Percentiles rank a stretch among this genome's conserved stretches.
Evolutionary conservation across 1,284 basidiomycete species (phyloP).

Genomic region (Coniferiporia weirii): DNA sequence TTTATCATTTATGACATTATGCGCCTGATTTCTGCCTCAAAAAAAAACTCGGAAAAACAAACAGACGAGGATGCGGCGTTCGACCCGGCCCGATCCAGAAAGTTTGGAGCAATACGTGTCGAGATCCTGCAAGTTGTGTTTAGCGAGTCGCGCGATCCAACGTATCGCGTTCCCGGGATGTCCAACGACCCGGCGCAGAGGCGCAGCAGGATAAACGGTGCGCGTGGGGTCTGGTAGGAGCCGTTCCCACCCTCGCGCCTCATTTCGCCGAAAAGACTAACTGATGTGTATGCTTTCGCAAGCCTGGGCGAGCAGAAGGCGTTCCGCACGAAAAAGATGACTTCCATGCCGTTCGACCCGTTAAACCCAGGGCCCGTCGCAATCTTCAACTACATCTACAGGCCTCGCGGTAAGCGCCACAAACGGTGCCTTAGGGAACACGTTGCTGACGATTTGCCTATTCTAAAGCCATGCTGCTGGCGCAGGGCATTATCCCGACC

Average conservation of each 20-base stretch:
- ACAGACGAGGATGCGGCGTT: slow-evolving; percentile 6
- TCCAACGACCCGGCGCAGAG: slow-evolving; percentile 10
- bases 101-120: slow-evolving; percentile 11
- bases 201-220: slow-evolving; percentile 7
- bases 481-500: slow-evolving; percentile 15
- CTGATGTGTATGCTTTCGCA: background rate
- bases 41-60: too few species aligned
- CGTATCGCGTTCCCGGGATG: slow-evolving; percentile 7
- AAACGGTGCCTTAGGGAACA: background rate
- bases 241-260: background rate
- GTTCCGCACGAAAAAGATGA: slow-evolving; percentile 11
- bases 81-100: background rate
- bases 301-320: slow-evolving; percentile 8
- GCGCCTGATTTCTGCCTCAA: too few species aligned
- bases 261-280: background rate
- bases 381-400: slow-evolving; percentile 15
- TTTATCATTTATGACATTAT: too few species aligned
- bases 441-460: too few species aligned
- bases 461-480: slow-evolving; percentile 10
- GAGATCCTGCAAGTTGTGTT: slow-evolving; percentile 14
- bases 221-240: slow-evolving; percentile 12
- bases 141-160: slow-evolving; percentile 14
- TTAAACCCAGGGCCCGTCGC: slow-evolving; percentile 10
- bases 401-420: slow-evolving; percentile 7
- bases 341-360: slow-evolving; percentile 10